Conservation (phyloP, 2,329 filamentous ascomycete species). For the Cryphonectria naterciae region DNA sequence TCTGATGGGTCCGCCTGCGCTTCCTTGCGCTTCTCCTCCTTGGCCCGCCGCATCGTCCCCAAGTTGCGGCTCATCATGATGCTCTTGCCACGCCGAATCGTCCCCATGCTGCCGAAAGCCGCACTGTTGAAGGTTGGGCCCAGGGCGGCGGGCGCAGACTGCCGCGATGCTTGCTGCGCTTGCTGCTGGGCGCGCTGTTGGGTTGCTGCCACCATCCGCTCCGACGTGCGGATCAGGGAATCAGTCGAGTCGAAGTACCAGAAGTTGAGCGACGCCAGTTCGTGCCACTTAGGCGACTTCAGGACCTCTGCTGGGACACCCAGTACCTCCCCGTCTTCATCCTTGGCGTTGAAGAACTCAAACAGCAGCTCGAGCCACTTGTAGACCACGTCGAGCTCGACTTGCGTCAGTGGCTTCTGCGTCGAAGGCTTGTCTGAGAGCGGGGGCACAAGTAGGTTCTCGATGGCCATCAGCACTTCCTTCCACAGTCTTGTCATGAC, state of each 20-base stretch:
- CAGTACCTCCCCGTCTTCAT: conserved; percentile 79
- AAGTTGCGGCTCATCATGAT: conserved; percentile 95
- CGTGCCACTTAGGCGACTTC: conserved; percentile 97
- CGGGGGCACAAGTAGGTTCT: conserved; percentile 87
- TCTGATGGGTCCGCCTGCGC: conserved; percentile 96
- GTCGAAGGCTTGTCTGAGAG: conserved; percentile 91
- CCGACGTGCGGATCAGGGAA: conserved; percentile 90
- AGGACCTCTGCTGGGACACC: conserved; percentile 90
- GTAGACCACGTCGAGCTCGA: conserved; percentile 93
- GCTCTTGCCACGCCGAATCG: conserved; percentile 69
- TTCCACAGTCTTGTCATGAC: conserved; percentile 99
- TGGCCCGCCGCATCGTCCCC: conserved; percentile 93
- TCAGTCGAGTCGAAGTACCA: conserved; percentile 97
- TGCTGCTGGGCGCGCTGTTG: conserved; percentile 76
- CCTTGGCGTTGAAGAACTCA: conserved; percentile 91
- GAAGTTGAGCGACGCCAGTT: conserved; percentile 94
- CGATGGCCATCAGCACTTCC: conserved; percentile 90
- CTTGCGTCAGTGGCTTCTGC: conserved; percentile 80
- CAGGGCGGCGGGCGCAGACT: conserved; percentile 36
- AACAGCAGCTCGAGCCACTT: conserved; percentile 91
- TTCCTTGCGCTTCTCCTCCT: conserved; percentile 94
- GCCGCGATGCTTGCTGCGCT: conserved; percentile 48
- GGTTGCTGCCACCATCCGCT: conserved; percentile 90
- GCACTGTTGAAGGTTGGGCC: conserved; percentile 57
- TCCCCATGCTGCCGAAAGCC: conserved; percentile 68